A percentile compares a stretch with the other conserved stretches of the same genome.
phyloP scores from a whole-genome alignment of 2,329 filamentous ascomycete genomes.

The Aureobasidium pullulans region DNA sequence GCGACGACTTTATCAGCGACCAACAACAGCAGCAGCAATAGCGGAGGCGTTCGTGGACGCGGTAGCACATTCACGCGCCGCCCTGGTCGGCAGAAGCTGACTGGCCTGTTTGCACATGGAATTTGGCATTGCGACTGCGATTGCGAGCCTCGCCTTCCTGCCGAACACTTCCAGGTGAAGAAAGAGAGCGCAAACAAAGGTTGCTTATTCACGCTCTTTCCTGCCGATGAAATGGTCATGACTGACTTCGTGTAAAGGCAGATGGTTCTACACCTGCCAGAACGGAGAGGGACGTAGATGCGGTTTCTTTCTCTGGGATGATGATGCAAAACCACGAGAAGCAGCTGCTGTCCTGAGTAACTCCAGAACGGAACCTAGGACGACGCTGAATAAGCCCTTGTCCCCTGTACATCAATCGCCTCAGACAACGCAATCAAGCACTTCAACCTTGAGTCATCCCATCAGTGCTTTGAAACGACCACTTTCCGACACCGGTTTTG shows the following conservation, averaged over 20 bases:
- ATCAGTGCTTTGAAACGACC: neutral
- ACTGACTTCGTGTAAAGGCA: slow-evolving; percentile 26
- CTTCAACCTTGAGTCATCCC: neutral
- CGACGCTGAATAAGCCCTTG: neutral
- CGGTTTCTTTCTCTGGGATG: slow-evolving; percentile 52
- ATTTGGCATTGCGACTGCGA: slow-evolving; percentile 53
- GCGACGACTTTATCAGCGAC: neutral
- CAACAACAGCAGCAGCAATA: neutral
- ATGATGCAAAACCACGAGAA: slow-evolving; percentile 45
- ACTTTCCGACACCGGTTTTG: neutral
- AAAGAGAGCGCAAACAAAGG: slow-evolving; percentile 48
- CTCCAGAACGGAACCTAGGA: slow-evolving; percentile 38
- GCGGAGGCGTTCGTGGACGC: neutral
- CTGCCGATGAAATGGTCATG: neutral
- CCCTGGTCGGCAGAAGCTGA: slow-evolving; percentile 8
- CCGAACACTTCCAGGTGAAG: slow-evolving; percentile 49
- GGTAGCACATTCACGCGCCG: neutral
- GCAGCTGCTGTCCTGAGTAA: slow-evolving; percentile 41
- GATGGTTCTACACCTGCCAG: slow-evolving; percentile 50
- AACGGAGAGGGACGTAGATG: slow-evolving; percentile 41
- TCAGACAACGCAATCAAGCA: slow-evolving; percentile 4
- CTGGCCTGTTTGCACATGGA: slow-evolving; percentile 26
- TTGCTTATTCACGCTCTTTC: neutral
- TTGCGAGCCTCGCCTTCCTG: slow-evolving; percentile 47
- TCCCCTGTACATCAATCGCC: neutral